Percentiles rank a stretch among this genome's conserved stretches.
Conservation (phyloP, 1,139 yeast genomes). For the Yamadazyma kanchanaburiensis region DNA sequence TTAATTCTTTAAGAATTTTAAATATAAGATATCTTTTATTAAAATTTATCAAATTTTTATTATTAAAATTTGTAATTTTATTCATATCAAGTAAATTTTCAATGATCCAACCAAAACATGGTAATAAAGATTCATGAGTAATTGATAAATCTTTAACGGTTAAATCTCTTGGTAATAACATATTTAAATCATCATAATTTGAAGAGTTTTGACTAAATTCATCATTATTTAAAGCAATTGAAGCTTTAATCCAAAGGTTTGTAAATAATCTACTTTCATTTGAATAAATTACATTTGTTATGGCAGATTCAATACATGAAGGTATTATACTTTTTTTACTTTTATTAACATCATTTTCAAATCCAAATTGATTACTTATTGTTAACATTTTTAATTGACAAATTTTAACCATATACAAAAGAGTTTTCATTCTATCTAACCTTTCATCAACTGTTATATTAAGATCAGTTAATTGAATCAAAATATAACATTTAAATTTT, state of each 20-base stretch:
- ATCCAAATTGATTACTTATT: conserved; percentile 52
- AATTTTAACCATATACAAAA: conserved; percentile 65
- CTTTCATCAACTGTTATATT: conserved; percentile 56
- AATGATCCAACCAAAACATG: conserved; percentile 75
- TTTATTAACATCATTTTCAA: conserved; percentile 17
- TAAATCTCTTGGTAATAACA: conserved; percentile 34
- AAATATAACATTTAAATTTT: conserved; percentile 59
- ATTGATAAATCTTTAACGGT: conserved; percentile 24
- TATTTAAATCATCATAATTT: conserved; percentile 27
- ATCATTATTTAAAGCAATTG: conserved; percentile 24
- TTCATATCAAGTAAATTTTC: conserved; percentile 40
- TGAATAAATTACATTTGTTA: conserved; percentile 69
- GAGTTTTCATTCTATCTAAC: conserved; percentile 65
- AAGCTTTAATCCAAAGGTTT: conserved; percentile 60
- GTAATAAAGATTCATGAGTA: conserved; percentile 44
- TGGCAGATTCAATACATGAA: conserved; percentile 80
- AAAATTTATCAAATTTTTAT: conserved; percentile 28
- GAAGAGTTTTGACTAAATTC: conserved; percentile 16
- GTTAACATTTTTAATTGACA: conserved; percentile 68
- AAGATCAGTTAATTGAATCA: conserved; percentile 64
- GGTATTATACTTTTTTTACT: conserved; percentile 56
- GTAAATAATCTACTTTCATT: conserved; percentile 77
- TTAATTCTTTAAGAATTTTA: conserved; percentile 40
- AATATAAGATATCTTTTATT: conserved; percentile 42
- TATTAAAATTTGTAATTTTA: conserved; percentile 30